phyloP scores from a whole-genome alignment of 495 filamentous ascomycete species.

The Xylaria sp. region DNA sequence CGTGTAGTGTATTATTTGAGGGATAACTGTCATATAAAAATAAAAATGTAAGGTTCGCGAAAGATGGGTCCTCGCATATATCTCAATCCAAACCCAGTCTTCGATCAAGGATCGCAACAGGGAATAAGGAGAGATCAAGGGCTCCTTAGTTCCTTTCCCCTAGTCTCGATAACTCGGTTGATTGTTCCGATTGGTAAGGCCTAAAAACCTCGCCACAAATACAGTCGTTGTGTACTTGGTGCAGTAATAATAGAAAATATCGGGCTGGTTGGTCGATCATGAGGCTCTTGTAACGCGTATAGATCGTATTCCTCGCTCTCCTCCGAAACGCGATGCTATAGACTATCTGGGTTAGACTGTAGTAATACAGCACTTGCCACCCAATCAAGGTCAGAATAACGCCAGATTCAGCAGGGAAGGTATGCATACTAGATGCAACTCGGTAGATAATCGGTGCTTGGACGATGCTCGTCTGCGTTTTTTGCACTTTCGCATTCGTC shows the following conservation, averaged over 20 bases:
- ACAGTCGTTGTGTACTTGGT: not conserved
- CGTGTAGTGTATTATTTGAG: not conserved
- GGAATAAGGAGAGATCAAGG: no score
- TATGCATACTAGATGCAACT: not conserved
- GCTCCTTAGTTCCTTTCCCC: not conserved
- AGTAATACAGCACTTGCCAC: not conserved
- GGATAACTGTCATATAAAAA: not conserved
- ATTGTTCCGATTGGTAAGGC: not conserved
- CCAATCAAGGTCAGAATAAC: not conserved
- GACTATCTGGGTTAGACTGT: not conserved
- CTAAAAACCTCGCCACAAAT: not conserved
- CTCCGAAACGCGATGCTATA: not conserved
- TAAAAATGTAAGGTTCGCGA: not conserved
- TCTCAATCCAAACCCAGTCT: not conserved
- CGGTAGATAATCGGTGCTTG: not conserved
- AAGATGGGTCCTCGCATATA: not conserved
- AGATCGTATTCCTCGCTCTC: slow-evolving; percentile 22
- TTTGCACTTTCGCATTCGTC: not conserved
- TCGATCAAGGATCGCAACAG: not conserved
- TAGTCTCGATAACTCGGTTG: not conserved
- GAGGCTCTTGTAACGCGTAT: slow-evolving; percentile 1
- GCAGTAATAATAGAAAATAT: not conserved
- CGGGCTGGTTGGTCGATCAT: not conserved
- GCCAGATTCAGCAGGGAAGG: slow-evolving; percentile 1
- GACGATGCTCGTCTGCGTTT: not conserved